phyloP scores from a whole-genome alignment of 1,284 basidiomycete genomes.

The Stereum hirsutum region DNA sequence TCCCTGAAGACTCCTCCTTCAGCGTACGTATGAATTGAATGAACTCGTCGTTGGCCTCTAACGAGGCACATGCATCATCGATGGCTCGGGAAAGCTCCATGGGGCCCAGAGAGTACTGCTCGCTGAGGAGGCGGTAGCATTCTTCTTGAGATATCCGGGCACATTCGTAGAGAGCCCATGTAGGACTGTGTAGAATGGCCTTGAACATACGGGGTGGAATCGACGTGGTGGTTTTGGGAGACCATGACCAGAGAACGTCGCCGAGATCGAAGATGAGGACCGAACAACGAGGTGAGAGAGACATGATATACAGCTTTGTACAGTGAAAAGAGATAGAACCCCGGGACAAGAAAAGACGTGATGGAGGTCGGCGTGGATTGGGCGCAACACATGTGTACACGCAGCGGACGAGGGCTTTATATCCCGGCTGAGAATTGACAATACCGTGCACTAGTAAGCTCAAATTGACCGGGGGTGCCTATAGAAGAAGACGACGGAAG shows the following conservation, averaged over 20 bases:
- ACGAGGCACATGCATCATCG: constrained; percentile 34
- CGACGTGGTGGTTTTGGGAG: constrained; percentile 33
- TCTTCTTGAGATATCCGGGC: constrained; percentile 35
- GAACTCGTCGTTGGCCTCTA: constrained; percentile 33
- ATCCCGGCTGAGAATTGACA: not conserved
- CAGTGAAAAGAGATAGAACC: not conserved
- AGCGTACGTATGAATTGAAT: constrained; percentile 37
- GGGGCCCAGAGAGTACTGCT: constrained; percentile 30
- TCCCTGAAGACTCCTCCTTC: constrained; percentile 24
- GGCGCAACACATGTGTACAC: not conserved
- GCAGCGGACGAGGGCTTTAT: not conserved
- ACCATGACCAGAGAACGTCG: constrained; percentile 52
- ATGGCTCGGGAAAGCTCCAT: constrained; percentile 33
- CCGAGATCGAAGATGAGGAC: constrained; percentile 45
- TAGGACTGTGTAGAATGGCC: constrained; percentile 35
- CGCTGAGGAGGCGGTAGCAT: constrained; percentile 33
- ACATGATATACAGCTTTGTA: constrained; percentile 3
- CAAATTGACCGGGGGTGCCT: not conserved
- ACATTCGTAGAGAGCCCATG: constrained; percentile 49
- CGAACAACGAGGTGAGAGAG: constrained; percentile 13
- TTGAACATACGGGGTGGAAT: constrained; percentile 35
- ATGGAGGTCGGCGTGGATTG: not conserved
- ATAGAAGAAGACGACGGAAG: no score
- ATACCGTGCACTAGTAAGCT: not conserved
- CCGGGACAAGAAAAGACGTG: not conserved